Conservation (phyloP, 2,329 filamentous ascomycete genomes). For the Paraphaeosphaeria sporulosa region DNA sequence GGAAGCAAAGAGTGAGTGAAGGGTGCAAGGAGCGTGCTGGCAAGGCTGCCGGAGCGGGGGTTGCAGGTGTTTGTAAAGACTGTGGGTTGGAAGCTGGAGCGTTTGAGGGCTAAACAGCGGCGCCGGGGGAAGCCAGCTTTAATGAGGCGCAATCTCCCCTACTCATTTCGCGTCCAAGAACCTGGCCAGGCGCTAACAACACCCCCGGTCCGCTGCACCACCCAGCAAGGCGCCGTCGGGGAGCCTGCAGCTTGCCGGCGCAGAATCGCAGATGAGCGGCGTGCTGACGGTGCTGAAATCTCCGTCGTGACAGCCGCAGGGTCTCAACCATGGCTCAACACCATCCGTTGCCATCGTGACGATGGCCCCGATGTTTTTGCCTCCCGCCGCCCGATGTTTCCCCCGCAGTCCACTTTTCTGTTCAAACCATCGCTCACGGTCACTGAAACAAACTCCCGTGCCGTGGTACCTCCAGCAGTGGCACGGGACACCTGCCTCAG, state of each 20-base stretch:
- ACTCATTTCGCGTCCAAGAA: slow-evolving; percentile 28
- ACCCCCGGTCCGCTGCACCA: background rate
- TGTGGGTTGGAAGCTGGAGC: slow-evolving; percentile 30
- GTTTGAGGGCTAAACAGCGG: slow-evolving; percentile 34
- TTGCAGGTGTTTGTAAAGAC: slow-evolving; percentile 19
- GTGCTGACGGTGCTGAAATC: slow-evolving; percentile 12
- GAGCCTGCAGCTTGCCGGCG: background rate
- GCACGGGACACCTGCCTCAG: slow-evolving; percentile 16
- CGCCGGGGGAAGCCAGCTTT: slow-evolving; percentile 26
- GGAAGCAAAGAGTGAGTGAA: slow-evolving; percentile 16
- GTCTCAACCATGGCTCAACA: slow-evolving; percentile 12
- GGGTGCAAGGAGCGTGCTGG: slow-evolving; percentile 21
- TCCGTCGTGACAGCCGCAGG: slow-evolving; percentile 8
- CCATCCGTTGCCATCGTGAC: slow-evolving; percentile 15
- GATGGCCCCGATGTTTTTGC: slow-evolving; percentile 1
- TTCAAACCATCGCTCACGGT: background rate
- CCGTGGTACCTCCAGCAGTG: slow-evolving; percentile 22
- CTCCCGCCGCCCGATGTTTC: slow-evolving; percentile 7
- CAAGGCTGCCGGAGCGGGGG: slow-evolving; percentile 18
- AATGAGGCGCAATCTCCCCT: slow-evolving; percentile 36
- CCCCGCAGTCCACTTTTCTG: slow-evolving; percentile 24
- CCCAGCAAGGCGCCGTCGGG: slow-evolving; percentile 2
- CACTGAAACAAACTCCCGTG: slow-evolving; percentile 29
- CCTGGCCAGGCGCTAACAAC: slow-evolving; percentile 16
- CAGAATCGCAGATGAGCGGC: background rate